Evolutionary conservation across 352 stramenopile genomes (phyloP), one percentile per base, ranked within the genome.

Genomic region (Phytophthora agathidicida): DNA sequence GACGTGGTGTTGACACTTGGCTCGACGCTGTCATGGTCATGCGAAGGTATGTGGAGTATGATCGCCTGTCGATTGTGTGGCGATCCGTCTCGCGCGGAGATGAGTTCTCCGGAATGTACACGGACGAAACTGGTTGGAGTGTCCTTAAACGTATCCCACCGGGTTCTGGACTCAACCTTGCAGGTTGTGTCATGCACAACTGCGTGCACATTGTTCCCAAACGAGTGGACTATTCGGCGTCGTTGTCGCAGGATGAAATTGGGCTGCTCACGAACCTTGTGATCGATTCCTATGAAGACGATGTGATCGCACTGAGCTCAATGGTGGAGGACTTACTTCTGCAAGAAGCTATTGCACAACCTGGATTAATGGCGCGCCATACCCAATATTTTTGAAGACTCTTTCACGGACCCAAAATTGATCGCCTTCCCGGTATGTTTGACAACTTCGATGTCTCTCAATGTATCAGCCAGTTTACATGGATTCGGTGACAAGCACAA

Each of bases 81-180:
- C 69, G 76, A 5, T 69, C 60, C 2, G 49, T 80, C 10, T 77
- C 67, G 1, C 64, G 72, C 11, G 69, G 69, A 22, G 54, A 70
- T 16, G 62, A 73, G n/a, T 65, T 79, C 31, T 60, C 67, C 10
- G 49, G 62, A 0, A 73, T 86, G 68, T 83, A 73, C 45, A 86
- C 79, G 43, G 74, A 89, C 45, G 76, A 89, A 59, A 89, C 75
- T 3, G 79, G 79, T 14, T 89, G 79, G 79, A 82, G 75, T 22
- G 62, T 85, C 1, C 65, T 89, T 17, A 77, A 80, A 33, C 52
- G 47, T 1, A 70, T 86, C 28, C 68, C 69, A 8, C 57, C 59
- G 8, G 44, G 68, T 14, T 60, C 63, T 3, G 63, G 41, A 2
- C 28, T 71, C 13, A 45, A 36, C 9, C 20, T 68, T 9, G 27